Percentiles rank a stretch among this genome's conserved stretches.
These are phyloP conservation scores for Ramaria rubella DNA, from an alignment of 768 basidiomycete genomes.

Conservation along the genomic window DNA sequence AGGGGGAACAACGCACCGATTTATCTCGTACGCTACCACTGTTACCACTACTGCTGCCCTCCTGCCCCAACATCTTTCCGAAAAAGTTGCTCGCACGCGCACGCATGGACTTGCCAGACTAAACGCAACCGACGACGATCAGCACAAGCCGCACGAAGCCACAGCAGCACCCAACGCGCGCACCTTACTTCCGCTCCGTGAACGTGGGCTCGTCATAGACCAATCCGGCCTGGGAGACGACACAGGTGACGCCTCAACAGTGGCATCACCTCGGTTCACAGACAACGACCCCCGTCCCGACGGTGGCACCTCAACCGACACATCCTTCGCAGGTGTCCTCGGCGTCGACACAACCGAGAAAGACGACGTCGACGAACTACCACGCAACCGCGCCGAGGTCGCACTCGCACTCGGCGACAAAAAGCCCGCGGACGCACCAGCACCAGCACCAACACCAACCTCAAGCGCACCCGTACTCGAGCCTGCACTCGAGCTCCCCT, in stretches of 20 bases:
- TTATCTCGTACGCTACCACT: constrained; percentile 55
- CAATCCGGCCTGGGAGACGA: constrained; percentile 34
- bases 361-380: constrained; percentile 9
- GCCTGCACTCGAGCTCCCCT: constrained; percentile 6
- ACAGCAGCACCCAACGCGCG: constrained; percentile 14
- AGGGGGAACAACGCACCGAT: constrained; percentile 41
- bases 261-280: background rate
- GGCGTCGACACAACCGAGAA: constrained; percentile 6
- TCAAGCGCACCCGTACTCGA: background rate
- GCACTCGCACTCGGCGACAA: constrained; percentile 4
- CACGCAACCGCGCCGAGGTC: constrained; percentile 1
- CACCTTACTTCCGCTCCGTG: constrained; percentile 43
- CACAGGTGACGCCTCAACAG: constrained; percentile 22
- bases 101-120: constrained; percentile 42
- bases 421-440: background rate
- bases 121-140: no score
- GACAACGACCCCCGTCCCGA: background rate
- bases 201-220: constrained; percentile 42
- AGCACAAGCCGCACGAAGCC: constrained; percentile 5
- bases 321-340: background rate
- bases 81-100: constrained; percentile 71
- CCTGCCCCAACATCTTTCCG: constrained; percentile 71
- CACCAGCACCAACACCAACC: background rate
- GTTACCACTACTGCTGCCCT: no score
- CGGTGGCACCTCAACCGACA: background rate